Conservation (phyloP, 2,329 filamentous ascomycete genomes). For the Didymella arachidicola region DNA sequence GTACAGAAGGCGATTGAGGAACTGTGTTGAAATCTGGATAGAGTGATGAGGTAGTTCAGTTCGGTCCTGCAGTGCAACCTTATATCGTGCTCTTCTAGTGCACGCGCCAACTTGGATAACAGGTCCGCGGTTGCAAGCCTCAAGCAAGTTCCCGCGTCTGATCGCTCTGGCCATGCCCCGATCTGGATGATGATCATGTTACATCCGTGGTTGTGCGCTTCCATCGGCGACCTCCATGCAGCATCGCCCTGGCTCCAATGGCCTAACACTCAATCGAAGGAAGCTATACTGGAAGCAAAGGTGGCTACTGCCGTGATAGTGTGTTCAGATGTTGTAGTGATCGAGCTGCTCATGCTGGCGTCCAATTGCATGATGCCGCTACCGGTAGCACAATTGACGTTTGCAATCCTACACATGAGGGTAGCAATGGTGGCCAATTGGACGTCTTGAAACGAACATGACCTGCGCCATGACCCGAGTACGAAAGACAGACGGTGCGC, state of each 20-base stretch:
- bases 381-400: slow-evolving; percentile 1
- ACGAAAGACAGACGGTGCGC: not conserved
- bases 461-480: slow-evolving; percentile 6
- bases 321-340: slow-evolving; percentile 1
- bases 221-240: not conserved
- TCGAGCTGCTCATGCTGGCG: not conserved
- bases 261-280: not conserved
- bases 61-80: slow-evolving; percentile 4
- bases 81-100: slow-evolving; percentile 6
- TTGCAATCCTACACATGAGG: slow-evolving; percentile 1
- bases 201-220: not conserved
- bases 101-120: slow-evolving; percentile 4
- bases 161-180: slow-evolving; percentile 1
- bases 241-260: not conserved
- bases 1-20: not conserved
- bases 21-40: not conserved
- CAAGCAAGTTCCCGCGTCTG: slow-evolving; percentile 4
- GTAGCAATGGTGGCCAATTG: not conserved
- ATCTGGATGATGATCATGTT: not conserved
- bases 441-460: not conserved
- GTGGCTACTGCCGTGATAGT: slow-evolving; percentile 1
- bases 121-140: not conserved
- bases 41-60: not conserved
- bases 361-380: slow-evolving; percentile 2
- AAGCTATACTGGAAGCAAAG: not conserved